Conservation (phyloP, 2,329 filamentous ascomycete genomes). For the Colletotrichum cordylinicola region DNA sequence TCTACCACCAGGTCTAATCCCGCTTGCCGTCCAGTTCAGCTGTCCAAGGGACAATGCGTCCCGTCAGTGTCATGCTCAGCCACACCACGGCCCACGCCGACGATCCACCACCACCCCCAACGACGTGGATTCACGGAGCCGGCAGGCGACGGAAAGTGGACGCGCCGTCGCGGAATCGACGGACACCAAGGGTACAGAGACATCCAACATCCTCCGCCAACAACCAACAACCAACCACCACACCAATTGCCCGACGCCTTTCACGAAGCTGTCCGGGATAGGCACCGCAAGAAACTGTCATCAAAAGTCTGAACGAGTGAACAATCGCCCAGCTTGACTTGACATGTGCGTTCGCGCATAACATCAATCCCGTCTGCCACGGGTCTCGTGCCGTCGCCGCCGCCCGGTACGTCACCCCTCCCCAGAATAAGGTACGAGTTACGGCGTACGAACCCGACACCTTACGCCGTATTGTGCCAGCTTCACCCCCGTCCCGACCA, state of each 20-base stretch:
- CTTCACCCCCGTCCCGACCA: background rate
- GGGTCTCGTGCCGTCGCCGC: background rate
- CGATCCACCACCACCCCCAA: background rate
- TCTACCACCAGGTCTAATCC: background rate
- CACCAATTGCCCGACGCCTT: background rate
- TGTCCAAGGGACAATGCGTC: background rate
- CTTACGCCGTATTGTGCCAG: background rate
- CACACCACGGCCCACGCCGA: conserved; percentile 2
- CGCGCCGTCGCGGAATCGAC: background rate
- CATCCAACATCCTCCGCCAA: no score
- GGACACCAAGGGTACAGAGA: background rate
- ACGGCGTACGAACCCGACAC: conserved; percentile 10
- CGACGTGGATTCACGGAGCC: background rate
- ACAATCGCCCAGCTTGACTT: background rate
- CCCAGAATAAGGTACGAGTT: conserved; percentile 9
- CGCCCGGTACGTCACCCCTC: background rate
- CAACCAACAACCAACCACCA: no score
- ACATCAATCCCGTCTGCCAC: background rate
- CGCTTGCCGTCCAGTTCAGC: background rate
- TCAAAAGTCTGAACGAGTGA: background rate
- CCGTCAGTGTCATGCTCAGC: conserved; percentile 9
- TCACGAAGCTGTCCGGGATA: background rate
- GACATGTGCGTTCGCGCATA: background rate
- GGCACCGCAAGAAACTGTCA: background rate
- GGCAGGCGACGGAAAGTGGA: background rate